These are phyloP conservation scores for Macrotyloma uniflorum DNA, from an alignment of 306 rosid genomes.

Conservation along the genomic window DNA sequence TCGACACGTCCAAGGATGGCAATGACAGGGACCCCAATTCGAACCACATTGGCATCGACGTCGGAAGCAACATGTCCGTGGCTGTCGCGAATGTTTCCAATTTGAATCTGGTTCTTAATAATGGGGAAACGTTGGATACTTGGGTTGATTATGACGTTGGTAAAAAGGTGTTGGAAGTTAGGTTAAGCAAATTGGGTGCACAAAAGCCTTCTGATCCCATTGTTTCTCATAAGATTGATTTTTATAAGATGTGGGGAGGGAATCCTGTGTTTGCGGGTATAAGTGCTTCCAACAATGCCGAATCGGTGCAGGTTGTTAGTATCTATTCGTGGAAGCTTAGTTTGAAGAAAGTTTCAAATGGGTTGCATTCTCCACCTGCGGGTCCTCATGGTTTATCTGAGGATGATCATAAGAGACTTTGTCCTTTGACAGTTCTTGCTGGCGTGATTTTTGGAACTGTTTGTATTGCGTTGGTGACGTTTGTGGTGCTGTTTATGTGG, in stretches of 20 bases:
- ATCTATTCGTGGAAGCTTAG: constrained; percentile 63
- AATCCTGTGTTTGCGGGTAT: constrained; percentile 56
- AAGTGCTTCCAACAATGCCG: constrained; percentile 50
- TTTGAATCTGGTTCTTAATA: constrained; percentile 40
- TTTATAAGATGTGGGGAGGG: constrained; percentile 51
- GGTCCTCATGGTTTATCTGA: constrained; percentile 42
- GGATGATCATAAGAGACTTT: constrained; percentile 1
- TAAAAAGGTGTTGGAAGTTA: constrained; percentile 53
- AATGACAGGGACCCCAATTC: constrained; percentile 43
- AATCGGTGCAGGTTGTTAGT: constrained; percentile 51
- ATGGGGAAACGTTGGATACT: constrained; percentile 52
- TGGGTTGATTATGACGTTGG: constrained; percentile 73
- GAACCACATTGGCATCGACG: constrained; percentile 51
- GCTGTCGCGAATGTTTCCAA: constrained; percentile 46
- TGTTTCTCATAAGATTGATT: constrained; percentile 51
- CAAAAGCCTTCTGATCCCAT: constrained; percentile 52
- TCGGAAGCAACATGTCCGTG: constrained; percentile 47
- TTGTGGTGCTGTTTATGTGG: constrained; percentile 64
- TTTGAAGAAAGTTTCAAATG: constrained; percentile 36
- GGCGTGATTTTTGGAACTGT: constrained; percentile 65
- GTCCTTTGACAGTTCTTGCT: constrained; percentile 54
- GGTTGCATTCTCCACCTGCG: constrained; percentile 61
- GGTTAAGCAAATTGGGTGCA: constrained; percentile 53
- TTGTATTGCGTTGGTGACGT: constrained; percentile 61
- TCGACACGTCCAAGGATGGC: constrained; percentile 48